phyloP scores from a whole-genome alignment of 1,284 basidiomycete genomes.

The Schizophyllum commune region DNA sequence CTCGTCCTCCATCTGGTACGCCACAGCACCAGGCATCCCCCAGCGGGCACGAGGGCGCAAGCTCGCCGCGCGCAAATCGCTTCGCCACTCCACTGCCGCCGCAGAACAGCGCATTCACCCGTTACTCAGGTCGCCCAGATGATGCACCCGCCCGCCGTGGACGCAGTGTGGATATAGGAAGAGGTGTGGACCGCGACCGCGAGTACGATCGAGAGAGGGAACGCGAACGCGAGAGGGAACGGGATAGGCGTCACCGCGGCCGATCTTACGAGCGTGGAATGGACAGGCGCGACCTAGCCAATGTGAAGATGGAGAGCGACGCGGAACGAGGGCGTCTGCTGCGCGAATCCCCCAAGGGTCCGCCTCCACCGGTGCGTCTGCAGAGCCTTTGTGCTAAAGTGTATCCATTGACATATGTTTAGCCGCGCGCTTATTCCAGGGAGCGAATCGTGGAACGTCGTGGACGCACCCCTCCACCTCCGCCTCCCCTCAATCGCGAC shows the following conservation, averaged over 20 bases:
- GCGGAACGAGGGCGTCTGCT: slow-evolving; percentile 6
- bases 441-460: neutral
- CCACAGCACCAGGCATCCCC: slow-evolving; percentile 3
- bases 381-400: neutral
- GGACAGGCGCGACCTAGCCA: neutral
- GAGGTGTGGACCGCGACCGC: slow-evolving; percentile 4
- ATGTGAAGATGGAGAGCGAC: slow-evolving; percentile 2
- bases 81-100: slow-evolving; percentile 20
- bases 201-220: slow-evolving; percentile 1
- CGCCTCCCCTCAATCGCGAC: neutral
- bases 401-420: neutral
- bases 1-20: neutral
- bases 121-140: slow-evolving; percentile 21
- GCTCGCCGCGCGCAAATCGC: slow-evolving; percentile 4
- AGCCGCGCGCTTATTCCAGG: neutral
- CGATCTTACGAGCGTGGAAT: slow-evolving; percentile 4
- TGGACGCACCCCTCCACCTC: neutral
- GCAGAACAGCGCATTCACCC: slow-evolving; percentile 27
- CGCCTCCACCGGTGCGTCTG: neutral
- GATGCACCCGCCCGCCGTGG: slow-evolving; percentile 9
- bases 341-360: neutral
- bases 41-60: slow-evolving; percentile 1
- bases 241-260: slow-evolving; percentile 2
- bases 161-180: slow-evolving; percentile 1
- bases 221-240: slow-evolving; percentile 8